phyloP scores from a whole-genome alignment of 371 early-diverging fungal species.

The Umbelopsis sp. region DNA sequence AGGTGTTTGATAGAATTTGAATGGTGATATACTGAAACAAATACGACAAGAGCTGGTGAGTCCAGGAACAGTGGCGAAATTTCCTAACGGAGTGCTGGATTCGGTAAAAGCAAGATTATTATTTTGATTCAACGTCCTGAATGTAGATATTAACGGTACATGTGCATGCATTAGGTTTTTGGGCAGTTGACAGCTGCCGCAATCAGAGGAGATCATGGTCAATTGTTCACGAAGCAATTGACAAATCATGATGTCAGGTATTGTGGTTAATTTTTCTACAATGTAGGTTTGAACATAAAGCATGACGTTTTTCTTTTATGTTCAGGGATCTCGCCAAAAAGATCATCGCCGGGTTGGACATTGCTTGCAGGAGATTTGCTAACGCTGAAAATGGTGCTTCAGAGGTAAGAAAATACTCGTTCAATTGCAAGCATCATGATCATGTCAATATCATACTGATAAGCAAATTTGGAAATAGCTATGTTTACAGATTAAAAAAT shows the following conservation, averaged over 20 bases:
- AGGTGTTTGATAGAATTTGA: neutral
- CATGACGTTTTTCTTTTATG: neutral
- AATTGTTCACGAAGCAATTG: neutral
- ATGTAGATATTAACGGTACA: neutral
- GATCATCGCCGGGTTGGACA: conserved; percentile 32
- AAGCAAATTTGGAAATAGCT: conserved; percentile 20
- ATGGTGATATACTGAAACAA: neutral
- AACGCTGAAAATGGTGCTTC: conserved; percentile 23
- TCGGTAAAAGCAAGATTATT: neutral
- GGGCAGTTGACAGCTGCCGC: neutral
- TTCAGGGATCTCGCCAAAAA: conserved; percentile 25
- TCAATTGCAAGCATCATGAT: neutral
- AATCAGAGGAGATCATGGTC: neutral
- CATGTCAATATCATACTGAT: neutral
- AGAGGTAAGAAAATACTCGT: conserved; percentile 5
- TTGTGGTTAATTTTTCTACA: neutral
- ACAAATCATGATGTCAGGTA: neutral
- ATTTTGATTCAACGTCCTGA: neutral
- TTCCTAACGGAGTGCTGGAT: neutral
- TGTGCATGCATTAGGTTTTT: neutral
- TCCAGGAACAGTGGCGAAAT: neutral
- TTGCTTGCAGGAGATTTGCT: conserved; percentile 36
- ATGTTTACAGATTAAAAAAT: conserved; percentile 23
- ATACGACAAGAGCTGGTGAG: neutral
- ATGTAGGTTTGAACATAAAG: neutral